Conservation (phyloP, 805 yeast genomes). For the Brettanomyces custersianus region DNA sequence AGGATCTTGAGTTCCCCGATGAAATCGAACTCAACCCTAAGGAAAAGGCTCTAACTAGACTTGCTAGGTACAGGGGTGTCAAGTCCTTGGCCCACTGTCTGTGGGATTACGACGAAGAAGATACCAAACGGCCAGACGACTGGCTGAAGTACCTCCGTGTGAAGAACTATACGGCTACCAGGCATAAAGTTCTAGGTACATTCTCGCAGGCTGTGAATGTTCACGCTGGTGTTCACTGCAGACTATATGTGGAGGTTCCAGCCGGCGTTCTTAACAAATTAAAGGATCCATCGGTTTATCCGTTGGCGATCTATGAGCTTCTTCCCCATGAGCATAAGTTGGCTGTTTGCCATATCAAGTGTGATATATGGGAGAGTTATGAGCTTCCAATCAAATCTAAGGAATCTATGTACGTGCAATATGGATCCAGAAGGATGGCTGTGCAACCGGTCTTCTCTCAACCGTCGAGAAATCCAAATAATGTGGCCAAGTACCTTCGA, state of each 20-base stretch:
- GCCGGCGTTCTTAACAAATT: constrained; percentile 33
- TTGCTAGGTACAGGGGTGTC: constrained; percentile 77
- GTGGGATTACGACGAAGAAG: constrained; percentile 85
- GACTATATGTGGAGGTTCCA: constrained; percentile 52
- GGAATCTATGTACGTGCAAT: constrained; percentile 75
- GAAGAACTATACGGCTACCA: constrained; percentile 68
- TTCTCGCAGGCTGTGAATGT: constrained; percentile 38
- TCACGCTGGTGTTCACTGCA: constrained; percentile 56
- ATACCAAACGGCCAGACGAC: constrained; percentile 59
- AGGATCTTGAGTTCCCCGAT: constrained; percentile 91
- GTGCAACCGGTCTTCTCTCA: constrained; percentile 80
- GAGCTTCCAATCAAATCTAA: constrained; percentile 81
- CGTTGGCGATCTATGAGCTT: constrained; percentile 65
- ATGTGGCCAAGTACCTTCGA: constrained; percentile 79
- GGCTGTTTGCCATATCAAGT: constrained; percentile 73
- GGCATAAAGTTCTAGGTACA: constrained; percentile 58
- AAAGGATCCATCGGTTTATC: constrained; percentile 33
- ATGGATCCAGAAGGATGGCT: constrained; percentile 83
- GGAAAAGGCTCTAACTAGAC: constrained; percentile 66
- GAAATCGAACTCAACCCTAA: constrained; percentile 79
- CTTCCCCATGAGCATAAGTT: constrained; percentile 80
- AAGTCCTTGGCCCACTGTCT: constrained; percentile 69
- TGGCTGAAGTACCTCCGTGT: constrained; percentile 73
- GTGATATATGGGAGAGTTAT: constrained; percentile 84
- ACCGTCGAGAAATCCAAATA: constrained; percentile 66